Evolutionary conservation across 768 basidiomycete genomes (phyloP), one percentile per base, ranked within the genome.

Genomic region (Amanita rubescens): DNA sequence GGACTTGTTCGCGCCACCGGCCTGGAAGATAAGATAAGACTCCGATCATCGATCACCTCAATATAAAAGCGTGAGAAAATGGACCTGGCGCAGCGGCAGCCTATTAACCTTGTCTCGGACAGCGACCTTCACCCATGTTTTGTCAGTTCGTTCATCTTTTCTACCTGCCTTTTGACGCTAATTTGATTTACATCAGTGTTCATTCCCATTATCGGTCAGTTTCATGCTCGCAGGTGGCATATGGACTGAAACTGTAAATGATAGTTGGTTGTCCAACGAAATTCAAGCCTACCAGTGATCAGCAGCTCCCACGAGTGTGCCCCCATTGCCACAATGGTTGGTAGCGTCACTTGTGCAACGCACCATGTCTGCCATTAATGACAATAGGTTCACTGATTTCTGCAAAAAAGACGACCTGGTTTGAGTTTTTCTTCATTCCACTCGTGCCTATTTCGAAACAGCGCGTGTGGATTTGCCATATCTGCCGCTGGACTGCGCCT

Each of bases 351-450:
- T 43, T 15, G 7, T 20, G 12, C 27, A 10, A 8, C 6, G 3
- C 6, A 14, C 22, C 27, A 19, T 51, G 35, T 27, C 51, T 22
- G 15, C 46, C 27, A 33, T 49, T 49, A 19, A 48, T 9, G 27
- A 33, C 19, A 43, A n/a, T 35, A 86, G 86, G 71, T 20, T 75
- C 82, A 48, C 81, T 86, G 52, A 67, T 81, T 46, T 70, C 76
- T 27, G 83, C 83, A 27, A 87, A 85, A 64, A 74, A 75, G 32
- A 80, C 81, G 51, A 78, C 69, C 34, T 89, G 86, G 87, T 85
- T 90, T 62, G 84, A 87, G 66, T 63, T 90, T 42, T 89, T 83
- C 70, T 86, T 80, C 65, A 73, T 90, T 12, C 87, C 84, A 20
- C 67, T 90, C 53, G 66, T 90, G 39, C 87, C 87, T 1, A 69